Conservation (phyloP, 2,329 filamentous ascomycete genomes). For the Rhexocercosporidium sp. region DNA sequence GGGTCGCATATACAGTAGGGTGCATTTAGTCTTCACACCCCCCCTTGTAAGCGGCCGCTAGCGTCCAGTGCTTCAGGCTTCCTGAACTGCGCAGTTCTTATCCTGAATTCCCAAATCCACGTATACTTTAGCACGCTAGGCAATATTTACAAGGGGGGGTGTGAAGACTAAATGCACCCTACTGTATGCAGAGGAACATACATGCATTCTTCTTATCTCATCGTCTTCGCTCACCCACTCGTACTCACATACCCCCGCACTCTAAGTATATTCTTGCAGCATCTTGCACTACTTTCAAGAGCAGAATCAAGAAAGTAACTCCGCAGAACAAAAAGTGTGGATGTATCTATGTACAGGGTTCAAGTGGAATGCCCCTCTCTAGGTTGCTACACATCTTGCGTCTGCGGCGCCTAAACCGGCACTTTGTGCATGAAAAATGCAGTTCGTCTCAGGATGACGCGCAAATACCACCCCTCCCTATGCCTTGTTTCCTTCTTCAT, state of each 20-base stretch:
- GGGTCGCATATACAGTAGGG: not conserved
- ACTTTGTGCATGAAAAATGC: not conserved
- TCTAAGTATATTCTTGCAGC: not conserved
- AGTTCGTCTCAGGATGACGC: not conserved
- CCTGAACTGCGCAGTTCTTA: too few species aligned
- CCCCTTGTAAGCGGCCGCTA: too few species aligned
- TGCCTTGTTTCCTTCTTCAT: not conserved
- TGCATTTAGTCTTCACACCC: not conserved
- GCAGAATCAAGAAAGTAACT: not conserved
- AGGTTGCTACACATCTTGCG: not conserved
- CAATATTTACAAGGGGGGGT: too few species aligned
- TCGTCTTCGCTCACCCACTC: not conserved
- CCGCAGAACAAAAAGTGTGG: not conserved
- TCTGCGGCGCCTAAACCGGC: slow-evolving; percentile 12
- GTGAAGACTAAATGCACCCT: too few species aligned
- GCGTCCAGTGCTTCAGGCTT: too few species aligned
- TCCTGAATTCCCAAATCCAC: too few species aligned
- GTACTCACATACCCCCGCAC: not conserved
- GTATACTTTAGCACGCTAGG: too few species aligned
- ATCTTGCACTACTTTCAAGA: not conserved
- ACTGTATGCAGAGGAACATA: not conserved
- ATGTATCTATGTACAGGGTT: not conserved
- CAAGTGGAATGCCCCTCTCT: not conserved
- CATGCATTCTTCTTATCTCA: not conserved
- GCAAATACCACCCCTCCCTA: not conserved